phyloP scores from a whole-genome alignment of 1,284 basidiomycete species.

The Phellinidium pouzarii region DNA sequence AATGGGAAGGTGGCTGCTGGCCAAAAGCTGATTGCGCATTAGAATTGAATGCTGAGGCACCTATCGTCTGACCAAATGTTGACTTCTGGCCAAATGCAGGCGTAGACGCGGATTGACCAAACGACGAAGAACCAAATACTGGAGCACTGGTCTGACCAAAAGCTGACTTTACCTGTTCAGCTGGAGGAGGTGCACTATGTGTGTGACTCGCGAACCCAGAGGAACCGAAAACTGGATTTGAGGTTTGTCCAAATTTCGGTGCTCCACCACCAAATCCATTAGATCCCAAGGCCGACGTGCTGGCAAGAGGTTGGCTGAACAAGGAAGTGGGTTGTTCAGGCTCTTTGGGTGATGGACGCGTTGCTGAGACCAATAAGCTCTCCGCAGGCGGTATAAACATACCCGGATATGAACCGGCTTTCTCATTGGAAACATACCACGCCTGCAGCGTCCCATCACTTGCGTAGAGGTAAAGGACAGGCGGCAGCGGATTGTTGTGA shows the following conservation, averaged over 20 bases:
- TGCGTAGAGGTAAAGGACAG: conserved; percentile 71
- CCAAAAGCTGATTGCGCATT: conserved; percentile 18
- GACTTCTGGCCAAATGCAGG: conserved; percentile 22
- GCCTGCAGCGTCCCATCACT: conserved; percentile 76
- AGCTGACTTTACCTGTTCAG: conserved; percentile 1
- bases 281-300: no score
- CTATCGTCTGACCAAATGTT: conserved; percentile 10
- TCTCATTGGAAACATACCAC: conserved; percentile 65
- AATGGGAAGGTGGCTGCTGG: conserved; percentile 17
- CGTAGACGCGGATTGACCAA: conserved; percentile 8
- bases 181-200: not conserved
- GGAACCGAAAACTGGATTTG: conserved; percentile 17
- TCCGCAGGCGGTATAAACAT: conserved; percentile 30
- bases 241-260: no score
- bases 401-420: conserved; percentile 44
- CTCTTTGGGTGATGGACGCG: no score
- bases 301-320: no score
- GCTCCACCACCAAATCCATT: no score
- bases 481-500: conserved; percentile 46
- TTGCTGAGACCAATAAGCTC: not conserved
- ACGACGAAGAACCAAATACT: conserved; percentile 10
- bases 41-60: conserved; percentile 4
- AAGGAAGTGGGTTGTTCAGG: no score
- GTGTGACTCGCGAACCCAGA: not conserved
- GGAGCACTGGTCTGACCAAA: conserved; percentile 6